Percentiles rank a stretch among this genome's conserved stretches.
phyloP scores from a whole-genome alignment of 805 yeast genomes.

The Teunomyces pallodes region DNA sequence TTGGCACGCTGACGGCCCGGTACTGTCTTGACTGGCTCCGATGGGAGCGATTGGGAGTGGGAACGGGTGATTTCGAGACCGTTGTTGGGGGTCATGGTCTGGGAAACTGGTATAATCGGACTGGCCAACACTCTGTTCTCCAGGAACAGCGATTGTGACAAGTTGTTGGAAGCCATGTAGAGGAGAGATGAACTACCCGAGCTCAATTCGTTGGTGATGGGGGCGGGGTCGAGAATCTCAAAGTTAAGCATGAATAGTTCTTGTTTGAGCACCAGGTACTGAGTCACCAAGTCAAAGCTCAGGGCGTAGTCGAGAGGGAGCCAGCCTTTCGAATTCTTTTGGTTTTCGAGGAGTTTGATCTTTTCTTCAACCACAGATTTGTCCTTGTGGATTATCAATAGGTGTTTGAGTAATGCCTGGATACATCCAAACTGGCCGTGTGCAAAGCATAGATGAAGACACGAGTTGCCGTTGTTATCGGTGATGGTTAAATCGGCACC shows the following conservation, averaged over 20 bases:
- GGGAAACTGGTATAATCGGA: constrained; percentile 30
- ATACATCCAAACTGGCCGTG: constrained; percentile 59
- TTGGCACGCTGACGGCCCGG: constrained; percentile 19
- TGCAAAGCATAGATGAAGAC: constrained; percentile 49
- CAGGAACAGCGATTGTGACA: constrained; percentile 10
- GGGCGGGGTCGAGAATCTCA: constrained; percentile 9
- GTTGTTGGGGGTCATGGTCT: constrained; percentile 5
- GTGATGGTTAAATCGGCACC: constrained; percentile 52
- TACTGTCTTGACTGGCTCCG: constrained; percentile 6
- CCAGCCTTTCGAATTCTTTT: constrained; percentile 61
- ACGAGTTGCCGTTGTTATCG: constrained; percentile 35
- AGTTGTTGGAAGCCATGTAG: constrained; percentile 6
- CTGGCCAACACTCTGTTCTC: constrained; percentile 28
- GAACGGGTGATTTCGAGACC: constrained; percentile 14
- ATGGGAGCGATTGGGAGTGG: constrained; percentile 34
- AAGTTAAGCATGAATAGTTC: constrained; percentile 12
- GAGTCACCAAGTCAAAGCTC: constrained; percentile 24
- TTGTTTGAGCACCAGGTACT: constrained; percentile 23
- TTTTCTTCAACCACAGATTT: constrained; percentile 28
- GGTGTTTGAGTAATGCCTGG: constrained; percentile 19
- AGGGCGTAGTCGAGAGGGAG: constrained; percentile 30
- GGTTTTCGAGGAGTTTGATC: constrained; percentile 47
- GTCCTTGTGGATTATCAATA: constrained; percentile 9
- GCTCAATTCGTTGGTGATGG: constrained; percentile 5
- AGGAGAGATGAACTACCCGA: constrained; percentile 9